phyloP scores from a whole-genome alignment of 1,284 basidiomycete species.

The Puccinia horiana region DNA sequence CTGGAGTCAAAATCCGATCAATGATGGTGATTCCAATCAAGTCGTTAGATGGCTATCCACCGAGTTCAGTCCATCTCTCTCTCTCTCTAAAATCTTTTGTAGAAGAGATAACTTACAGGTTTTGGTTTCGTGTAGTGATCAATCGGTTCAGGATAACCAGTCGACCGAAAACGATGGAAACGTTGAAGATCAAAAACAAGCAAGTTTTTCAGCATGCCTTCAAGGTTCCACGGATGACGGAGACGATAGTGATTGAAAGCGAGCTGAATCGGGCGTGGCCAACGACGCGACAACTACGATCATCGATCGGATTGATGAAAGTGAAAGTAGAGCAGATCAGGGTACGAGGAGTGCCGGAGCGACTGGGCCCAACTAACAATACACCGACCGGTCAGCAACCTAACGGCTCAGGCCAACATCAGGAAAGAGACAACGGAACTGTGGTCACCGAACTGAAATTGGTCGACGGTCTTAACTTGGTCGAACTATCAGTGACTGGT shows the following conservation, averaged over 20 bases:
- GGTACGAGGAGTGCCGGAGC: background rate
- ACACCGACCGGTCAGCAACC: conserved; percentile 13
- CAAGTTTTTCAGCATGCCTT: conserved; percentile 33
- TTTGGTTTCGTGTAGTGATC: conserved; percentile 25
- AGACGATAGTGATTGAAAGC: conserved; percentile 19
- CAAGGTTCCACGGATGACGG: conserved; percentile 6
- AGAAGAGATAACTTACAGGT: background rate
- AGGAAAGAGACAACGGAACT: conserved; percentile 11
- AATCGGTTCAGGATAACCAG: conserved; percentile 38
- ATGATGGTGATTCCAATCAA: conserved; percentile 25
- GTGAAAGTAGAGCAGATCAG: conserved; percentile 17
- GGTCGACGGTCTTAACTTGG: conserved; percentile 49
- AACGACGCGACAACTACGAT: background rate
- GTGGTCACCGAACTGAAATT: conserved; percentile 52
- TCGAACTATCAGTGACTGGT: background rate
- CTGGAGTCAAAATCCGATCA: background rate
- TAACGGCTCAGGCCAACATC: conserved; percentile 24
- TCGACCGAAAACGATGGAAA: conserved; percentile 24
- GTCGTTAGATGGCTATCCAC: conserved; percentile 6
- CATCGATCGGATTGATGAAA: conserved; percentile 15
- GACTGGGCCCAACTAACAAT: background rate
- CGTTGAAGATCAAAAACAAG: conserved; percentile 34
- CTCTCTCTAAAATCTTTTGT: background rate
- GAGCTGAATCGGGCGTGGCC: conserved; percentile 32
- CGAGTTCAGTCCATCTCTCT: background rate